These are phyloP conservation scores for Forsythia viridissima DNA, from an alignment of 257 asterid species.

Conservation along the genomic window DNA sequence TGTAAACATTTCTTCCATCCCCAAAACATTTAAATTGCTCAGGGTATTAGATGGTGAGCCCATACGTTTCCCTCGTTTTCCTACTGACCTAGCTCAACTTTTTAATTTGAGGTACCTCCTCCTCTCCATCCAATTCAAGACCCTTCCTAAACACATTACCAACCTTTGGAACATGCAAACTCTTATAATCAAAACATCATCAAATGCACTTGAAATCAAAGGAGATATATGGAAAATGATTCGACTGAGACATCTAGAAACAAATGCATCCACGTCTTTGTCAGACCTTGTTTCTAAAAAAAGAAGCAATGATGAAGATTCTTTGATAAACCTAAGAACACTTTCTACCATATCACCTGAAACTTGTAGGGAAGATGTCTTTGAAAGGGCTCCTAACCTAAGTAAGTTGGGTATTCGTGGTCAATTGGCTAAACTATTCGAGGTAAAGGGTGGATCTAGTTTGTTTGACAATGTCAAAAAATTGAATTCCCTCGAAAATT, in stretches of 20 bases:
- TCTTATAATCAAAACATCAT: slow-evolving; percentile 29
- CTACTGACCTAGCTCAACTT: slow-evolving; percentile 30
- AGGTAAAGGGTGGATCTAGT: slow-evolving; percentile 19
- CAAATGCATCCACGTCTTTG: slow-evolving; percentile 40
- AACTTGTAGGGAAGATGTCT: slow-evolving; percentile 33
- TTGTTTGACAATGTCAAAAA: slow-evolving; percentile 33
- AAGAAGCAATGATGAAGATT: slow-evolving; percentile 6
- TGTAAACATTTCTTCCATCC: slow-evolving; percentile 31
- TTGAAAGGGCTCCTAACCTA: slow-evolving; percentile 34
- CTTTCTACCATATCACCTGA: slow-evolving; percentile 48
- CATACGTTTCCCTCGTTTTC: slow-evolving; percentile 30
- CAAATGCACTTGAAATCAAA: slow-evolving; percentile 27
- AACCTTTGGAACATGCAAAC: slow-evolving; percentile 46
- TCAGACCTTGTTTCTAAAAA: slow-evolving; percentile 10
- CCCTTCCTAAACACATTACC: slow-evolving; percentile 32
- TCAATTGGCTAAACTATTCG: slow-evolving; percentile 27
- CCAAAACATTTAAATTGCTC: slow-evolving; percentile 36
- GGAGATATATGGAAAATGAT: slow-evolving; percentile 40
- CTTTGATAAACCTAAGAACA: slow-evolving; percentile 29
- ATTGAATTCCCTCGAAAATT: slow-evolving; percentile 36
- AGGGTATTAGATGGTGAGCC: slow-evolving; percentile 44
- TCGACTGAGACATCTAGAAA: slow-evolving; percentile 39
- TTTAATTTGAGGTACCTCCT: slow-evolving; percentile 42
- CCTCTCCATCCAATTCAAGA: slow-evolving; percentile 23
- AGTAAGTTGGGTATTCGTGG: slow-evolving; percentile 50